phyloP scores from a whole-genome alignment of 768 basidiomycete genomes.

The Termitomyces titanicus region DNA sequence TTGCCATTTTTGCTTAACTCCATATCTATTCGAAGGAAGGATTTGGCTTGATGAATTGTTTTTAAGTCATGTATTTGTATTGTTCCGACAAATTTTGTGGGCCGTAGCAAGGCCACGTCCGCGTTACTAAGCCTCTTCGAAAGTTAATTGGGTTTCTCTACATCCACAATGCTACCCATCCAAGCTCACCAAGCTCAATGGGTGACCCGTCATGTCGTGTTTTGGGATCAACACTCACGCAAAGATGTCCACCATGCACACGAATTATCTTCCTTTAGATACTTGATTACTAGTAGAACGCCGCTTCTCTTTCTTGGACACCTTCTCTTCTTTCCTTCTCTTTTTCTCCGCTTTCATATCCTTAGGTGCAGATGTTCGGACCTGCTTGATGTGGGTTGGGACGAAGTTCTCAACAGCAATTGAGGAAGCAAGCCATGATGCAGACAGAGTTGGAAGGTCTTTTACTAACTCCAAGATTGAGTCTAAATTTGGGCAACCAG shows the following conservation, averaged over 20 bases:
- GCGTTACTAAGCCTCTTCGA: too few species aligned
- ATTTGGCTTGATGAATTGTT: not conserved
- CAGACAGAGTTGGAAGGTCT: slow-evolving; percentile 51
- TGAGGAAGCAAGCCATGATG: slow-evolving; percentile 58
- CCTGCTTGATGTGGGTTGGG: slow-evolving; percentile 79
- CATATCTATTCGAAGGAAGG: not conserved
- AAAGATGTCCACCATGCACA: too few species aligned
- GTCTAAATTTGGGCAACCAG: slow-evolving; percentile 34
- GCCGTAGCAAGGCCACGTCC: not conserved
- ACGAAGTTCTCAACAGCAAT: slow-evolving; percentile 32
- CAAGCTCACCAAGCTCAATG: slow-evolving; percentile 59
- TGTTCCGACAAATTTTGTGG: not conserved
- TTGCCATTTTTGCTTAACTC: slow-evolving; percentile 67
- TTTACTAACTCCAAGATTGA: slow-evolving; percentile 37
- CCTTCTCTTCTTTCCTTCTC: slow-evolving; percentile 42
- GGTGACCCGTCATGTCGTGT: slow-evolving; percentile 12
- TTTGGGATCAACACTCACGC: too few species aligned
- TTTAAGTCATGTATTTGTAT: slow-evolving; percentile 2
- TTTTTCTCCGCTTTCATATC: slow-evolving; percentile 75
- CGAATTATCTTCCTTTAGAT: not conserved
- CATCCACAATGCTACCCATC: slow-evolving; percentile 47
- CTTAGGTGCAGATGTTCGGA: slow-evolving; percentile 73
- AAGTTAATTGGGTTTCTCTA: not conserved
- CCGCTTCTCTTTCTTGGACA: not conserved
- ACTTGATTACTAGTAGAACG: not conserved